Base-by-base conservation (phyloP, 164 flowering plant species). In the Macadamia integrifolia region DNA sequence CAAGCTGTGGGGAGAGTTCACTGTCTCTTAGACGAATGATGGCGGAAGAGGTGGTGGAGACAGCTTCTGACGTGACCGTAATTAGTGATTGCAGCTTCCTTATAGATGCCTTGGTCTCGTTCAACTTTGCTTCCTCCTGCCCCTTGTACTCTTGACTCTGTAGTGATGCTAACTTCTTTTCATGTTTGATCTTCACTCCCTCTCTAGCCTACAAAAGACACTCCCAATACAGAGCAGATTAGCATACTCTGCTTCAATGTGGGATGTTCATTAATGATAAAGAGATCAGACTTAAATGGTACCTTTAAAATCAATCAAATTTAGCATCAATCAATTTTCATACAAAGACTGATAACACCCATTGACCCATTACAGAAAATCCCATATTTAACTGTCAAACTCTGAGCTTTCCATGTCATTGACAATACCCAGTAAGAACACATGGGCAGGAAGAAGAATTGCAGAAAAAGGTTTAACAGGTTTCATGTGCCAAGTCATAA, bases 41-140 rank as follows among this genome's bases (percentile, higher is more conserved):
- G 61, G 92, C 95, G 29, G 89, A 73, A 13, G 97, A 92, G 65
- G 99, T 92, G 29, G 97, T 81, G 62, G 87, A 64, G 9, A 88
- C 99, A 58, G 97, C 96, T 73, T 92, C 90, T 60, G 99, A 92
- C 9, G 98, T 84, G 40, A 94, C 99, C 65, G 81, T 57, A 55
- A 92, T 92, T 48, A 90, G 80, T 28, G 99, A 94, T 69, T 92
- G 97, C 79, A 94, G 69, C 76, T 77, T 87, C 73, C 75, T 83
- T 62, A 94, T 87, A 0, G 97, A 81, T 15, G 97, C 82, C 83
- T 90, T 94, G 60, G 97, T 94, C 83, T 92, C 92, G 83, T 92
- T 93, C 82, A 92, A 66, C 80, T 92, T 94, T 46, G 72, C 71
- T 63, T 87, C 92, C 49, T 90, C 92, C 11, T 79, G 88, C 28